Evolutionary conservation across 495 filamentous ascomycete genomes (phyloP).

Genomic region (Annulohypoxylon moriforme): DNA sequence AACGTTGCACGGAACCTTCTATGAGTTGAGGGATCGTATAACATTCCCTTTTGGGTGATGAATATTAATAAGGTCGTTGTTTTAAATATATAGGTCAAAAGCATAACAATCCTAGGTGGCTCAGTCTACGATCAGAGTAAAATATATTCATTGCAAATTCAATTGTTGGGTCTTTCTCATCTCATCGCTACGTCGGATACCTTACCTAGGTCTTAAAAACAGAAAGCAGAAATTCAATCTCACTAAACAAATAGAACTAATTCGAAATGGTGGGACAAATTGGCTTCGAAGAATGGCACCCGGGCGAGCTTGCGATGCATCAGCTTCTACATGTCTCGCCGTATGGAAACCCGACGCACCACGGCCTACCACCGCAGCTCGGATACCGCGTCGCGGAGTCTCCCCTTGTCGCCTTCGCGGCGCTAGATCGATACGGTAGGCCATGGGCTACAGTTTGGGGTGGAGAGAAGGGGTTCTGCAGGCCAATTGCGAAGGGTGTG

Average conservation of each 20-base stretch:
- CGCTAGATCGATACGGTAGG: constrained; percentile 68
- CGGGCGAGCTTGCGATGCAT: constrained; percentile 51
- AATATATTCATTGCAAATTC: not conserved
- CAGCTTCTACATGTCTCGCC: constrained; percentile 49
- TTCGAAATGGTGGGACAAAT: constrained; percentile 25
- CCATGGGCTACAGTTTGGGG: constrained; percentile 83
- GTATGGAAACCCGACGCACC: constrained; percentile 70
- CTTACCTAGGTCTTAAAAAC: not conserved
- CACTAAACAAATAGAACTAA: not conserved
- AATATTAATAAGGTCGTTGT: not conserved
- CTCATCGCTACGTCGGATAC: not conserved
- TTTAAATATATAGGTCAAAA: not conserved
- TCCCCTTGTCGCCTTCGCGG: constrained; percentile 76
- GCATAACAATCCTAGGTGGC: not conserved
- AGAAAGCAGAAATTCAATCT: not conserved
- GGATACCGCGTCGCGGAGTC: constrained; percentile 64
- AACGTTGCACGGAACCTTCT: not conserved
- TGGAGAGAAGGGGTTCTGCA: constrained; percentile 73
- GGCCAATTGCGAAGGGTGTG: constrained; percentile 65
- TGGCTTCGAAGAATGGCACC: constrained; percentile 49
- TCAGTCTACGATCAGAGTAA: not conserved
- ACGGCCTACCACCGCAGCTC: constrained; percentile 64
- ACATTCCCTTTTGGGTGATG: not conserved
- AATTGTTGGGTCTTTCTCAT: not conserved
- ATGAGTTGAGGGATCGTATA: not conserved